Percentiles rank a stretch among this genome's conserved stretches.
These are phyloP conservation scores for Penicillium odoratum DNA, from an alignment of 495 filamentous ascomycete genomes.

Conservation along the genomic window DNA sequence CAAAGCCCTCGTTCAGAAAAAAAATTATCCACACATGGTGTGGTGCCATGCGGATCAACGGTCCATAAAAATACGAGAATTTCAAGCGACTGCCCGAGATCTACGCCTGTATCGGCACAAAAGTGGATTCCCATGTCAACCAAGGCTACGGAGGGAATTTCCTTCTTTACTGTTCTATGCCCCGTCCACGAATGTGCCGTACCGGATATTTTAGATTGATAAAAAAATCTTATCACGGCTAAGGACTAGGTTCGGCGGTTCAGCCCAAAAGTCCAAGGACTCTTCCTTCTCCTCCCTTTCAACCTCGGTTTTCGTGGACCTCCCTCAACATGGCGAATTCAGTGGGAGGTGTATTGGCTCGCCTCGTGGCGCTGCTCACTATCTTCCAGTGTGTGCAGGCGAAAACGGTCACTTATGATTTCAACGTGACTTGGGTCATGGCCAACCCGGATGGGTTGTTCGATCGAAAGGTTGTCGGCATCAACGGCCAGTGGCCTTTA, in stretches of 20 bases:
- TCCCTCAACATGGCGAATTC: conserved; percentile 17
- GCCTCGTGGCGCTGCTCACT: conserved; percentile 14
- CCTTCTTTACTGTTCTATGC: background rate
- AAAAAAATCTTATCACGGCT: conserved; percentile 19
- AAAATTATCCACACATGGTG: background rate
- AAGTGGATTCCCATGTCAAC: too few species aligned
- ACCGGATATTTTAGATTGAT: conserved; percentile 19
- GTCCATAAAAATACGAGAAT: background rate
- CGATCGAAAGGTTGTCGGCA: conserved; percentile 69
- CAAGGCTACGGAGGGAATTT: too few species aligned
- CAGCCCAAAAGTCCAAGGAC: background rate
- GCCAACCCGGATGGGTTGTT: conserved; percentile 75
- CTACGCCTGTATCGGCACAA: background rate
- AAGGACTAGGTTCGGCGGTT: conserved; percentile 1
- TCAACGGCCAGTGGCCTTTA: conserved; percentile 80
- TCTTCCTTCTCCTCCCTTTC: background rate
- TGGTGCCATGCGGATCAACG: background rate
- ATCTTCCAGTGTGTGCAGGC: conserved; percentile 33
- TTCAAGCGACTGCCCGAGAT: background rate
- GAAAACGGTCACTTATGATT: conserved; percentile 72
- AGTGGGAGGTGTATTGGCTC: conserved; percentile 9
- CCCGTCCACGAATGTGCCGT: background rate
- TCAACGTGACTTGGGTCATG: conserved; percentile 76
- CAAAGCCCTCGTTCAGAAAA: too few species aligned
- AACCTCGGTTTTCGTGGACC: background rate